Percentiles rank a stretch among this genome's conserved stretches.
Evolutionary conservation across 1,284 basidiomycete genomes (phyloP).

Genomic region (Marasmius tenuissimus): DNA sequence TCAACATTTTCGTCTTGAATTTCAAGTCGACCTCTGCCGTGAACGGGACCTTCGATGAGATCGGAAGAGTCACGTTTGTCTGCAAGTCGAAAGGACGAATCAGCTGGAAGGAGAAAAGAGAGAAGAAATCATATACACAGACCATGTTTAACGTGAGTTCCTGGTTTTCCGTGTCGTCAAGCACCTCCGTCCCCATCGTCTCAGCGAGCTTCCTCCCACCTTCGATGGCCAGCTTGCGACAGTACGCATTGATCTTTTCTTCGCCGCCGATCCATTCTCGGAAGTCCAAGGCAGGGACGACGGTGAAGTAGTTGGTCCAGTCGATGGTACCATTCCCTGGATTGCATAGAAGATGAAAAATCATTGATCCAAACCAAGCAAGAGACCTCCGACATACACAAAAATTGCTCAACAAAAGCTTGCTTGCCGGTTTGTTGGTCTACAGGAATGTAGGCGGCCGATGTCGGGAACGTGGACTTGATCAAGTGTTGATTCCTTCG

Average conservation of each 20-base stretch:
- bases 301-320: constrained; percentile 51
- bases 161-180: constrained; percentile 49
- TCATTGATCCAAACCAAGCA: constrained; percentile 14
- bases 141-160: constrained; percentile 79
- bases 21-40: constrained; percentile 30
- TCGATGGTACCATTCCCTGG: constrained; percentile 76
- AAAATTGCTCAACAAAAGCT: constrained; percentile 59
- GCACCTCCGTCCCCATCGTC: constrained; percentile 62
- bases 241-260: constrained; percentile 74
- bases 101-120: not conserved
- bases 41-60: constrained; percentile 37
- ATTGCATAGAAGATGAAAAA: not conserved
- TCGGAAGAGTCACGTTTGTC: constrained; percentile 58
- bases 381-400: constrained; percentile 41
- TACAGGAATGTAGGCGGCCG: constrained; percentile 53
- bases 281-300: constrained; percentile 71
- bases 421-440: constrained; percentile 30
- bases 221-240: constrained; percentile 67
- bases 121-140: constrained; percentile 18
- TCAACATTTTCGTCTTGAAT: constrained; percentile 38
- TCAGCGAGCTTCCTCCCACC: constrained; percentile 71
- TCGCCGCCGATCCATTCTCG: constrained; percentile 84
- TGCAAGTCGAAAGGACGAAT: constrained; percentile 16
- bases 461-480: constrained; percentile 75
- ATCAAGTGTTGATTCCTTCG: constrained; percentile 78